Conservation (phyloP, 176 grass and related monocot species). For the Lolium rigidum region DNA sequence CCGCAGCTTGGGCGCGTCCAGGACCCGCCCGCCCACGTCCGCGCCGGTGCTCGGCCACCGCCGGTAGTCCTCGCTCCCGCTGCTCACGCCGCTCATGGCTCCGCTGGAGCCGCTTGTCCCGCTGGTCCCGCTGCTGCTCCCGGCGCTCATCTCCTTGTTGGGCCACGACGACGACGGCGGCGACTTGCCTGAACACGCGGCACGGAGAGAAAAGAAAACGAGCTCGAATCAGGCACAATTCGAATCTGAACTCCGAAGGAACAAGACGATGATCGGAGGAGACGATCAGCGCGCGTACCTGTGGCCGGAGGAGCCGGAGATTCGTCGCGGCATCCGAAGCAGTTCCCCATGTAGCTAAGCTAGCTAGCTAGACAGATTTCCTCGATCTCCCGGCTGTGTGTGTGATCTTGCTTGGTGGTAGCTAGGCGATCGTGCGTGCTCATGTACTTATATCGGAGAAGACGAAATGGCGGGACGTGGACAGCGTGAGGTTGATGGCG, state of each 20-base stretch:
- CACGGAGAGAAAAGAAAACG: background rate
- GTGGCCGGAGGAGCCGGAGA: background rate
- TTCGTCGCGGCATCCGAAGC: background rate
- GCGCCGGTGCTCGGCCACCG: background rate
- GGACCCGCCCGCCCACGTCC: slow-evolving; percentile 42
- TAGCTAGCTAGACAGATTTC: background rate
- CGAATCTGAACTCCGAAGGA: background rate
- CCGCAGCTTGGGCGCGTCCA: slow-evolving; percentile 59
- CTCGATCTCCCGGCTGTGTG: background rate
- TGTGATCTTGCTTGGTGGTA: background rate
- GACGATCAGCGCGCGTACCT: background rate
- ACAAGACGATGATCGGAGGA: background rate
- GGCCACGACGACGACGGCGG: background rate
- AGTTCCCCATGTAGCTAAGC: background rate
- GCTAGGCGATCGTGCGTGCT: background rate
- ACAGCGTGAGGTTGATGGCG: background rate
- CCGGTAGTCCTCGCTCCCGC: background rate
- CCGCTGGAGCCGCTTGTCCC: background rate
- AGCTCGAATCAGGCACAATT: background rate
- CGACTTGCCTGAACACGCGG: background rate
- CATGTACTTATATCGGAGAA: background rate
- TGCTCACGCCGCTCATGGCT: background rate
- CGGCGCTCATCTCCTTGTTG: background rate
- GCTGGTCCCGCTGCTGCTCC: background rate
- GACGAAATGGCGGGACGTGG: background rate